Evolutionary conservation across 2,329 filamentous ascomycete species (phyloP).

Genomic region (Fusarium sp.): DNA sequence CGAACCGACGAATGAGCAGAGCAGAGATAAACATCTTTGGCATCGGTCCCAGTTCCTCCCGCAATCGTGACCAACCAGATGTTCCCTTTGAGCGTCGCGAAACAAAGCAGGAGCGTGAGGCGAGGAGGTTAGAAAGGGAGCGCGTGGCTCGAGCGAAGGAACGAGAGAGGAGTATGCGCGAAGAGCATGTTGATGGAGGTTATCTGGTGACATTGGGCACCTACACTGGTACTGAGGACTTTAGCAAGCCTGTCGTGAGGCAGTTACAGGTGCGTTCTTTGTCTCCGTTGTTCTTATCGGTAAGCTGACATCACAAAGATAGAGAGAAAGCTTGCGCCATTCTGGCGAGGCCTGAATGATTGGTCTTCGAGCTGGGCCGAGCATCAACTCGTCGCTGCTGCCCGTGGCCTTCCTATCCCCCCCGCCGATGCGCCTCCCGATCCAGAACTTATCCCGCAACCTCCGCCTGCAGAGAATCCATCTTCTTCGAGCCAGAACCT

Average conservation of each 20-base stretch:
- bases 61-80: constrained; percentile 51
- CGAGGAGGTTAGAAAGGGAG: constrained; percentile 84
- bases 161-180: constrained; percentile 86
- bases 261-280: constrained; percentile 80
- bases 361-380: constrained; percentile 91
- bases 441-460: constrained; percentile 66
- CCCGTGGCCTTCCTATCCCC: constrained; percentile 83
- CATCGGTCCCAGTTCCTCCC: constrained; percentile 51
- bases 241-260: constrained; percentile 86
- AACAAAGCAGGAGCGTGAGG: constrained; percentile 91
- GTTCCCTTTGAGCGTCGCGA: constrained; percentile 74
- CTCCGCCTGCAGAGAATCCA: constrained; percentile 56
- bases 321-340: constrained; percentile 89
- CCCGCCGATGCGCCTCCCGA: constrained; percentile 83
- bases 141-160: constrained; percentile 79
- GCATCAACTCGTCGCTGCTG: constrained; percentile 92
- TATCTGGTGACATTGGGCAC: constrained; percentile 94
- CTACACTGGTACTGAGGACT: constrained; percentile 93
- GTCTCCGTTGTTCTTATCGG: not conserved
- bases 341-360: constrained; percentile 94
- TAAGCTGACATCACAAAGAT: constrained; percentile 67
- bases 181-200: constrained; percentile 94
- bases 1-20: constrained; percentile 49
- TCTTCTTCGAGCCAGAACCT: constrained; percentile 65
- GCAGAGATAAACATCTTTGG: constrained; percentile 59